These are phyloP conservation scores for Purpureocillium takamizusanense DNA, from an alignment of 2,329 filamentous ascomycete genomes.

Conservation along the genomic window DNA sequence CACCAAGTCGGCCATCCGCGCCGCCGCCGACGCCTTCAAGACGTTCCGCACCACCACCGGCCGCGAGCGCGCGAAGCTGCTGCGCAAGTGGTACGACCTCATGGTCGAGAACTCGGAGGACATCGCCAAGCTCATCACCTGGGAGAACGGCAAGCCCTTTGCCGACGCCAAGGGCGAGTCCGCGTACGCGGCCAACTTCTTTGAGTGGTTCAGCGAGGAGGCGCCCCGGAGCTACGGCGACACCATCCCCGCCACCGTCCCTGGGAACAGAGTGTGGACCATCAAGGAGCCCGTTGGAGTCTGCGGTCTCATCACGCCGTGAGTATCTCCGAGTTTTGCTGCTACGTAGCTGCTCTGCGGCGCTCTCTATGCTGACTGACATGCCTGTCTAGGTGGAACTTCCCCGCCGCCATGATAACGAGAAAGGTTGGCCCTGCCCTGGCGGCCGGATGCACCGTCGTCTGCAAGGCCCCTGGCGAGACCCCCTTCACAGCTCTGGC, in stretches of 20 bases:
- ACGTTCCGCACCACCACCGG: constrained; percentile 63
- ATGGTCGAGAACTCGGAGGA: constrained; percentile 73
- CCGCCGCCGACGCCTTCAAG: constrained; percentile 69
- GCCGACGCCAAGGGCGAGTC: constrained; percentile 67
- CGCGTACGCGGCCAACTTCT: constrained; percentile 63
- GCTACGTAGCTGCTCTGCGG: too few species aligned
- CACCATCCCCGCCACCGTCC: constrained; percentile 59
- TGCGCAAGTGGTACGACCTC: constrained; percentile 75
- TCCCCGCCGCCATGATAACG: constrained; percentile 69
- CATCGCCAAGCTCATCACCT: constrained; percentile 73
- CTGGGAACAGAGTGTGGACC: constrained; percentile 68
- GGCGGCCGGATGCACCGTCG: constrained; percentile 91
- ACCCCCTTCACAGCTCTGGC: constrained; percentile 88
- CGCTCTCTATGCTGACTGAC: too few species aligned
- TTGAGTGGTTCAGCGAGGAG: constrained; percentile 77
- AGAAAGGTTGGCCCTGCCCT: constrained; percentile 65
- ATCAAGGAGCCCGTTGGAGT: constrained; percentile 80
- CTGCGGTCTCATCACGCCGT: constrained; percentile 72
- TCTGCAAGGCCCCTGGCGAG: constrained; percentile 84
- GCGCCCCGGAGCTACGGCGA: constrained; percentile 67
- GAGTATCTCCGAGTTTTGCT: constrained; percentile 10
- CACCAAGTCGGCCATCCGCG: constrained; percentile 70
- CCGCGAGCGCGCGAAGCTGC: constrained; percentile 63
- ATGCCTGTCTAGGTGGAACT: constrained; percentile 61
- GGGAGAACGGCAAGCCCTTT: constrained; percentile 82